Conservation (phyloP, 1,284 basidiomycete species). For the Sphagnurus paluster region DNA sequence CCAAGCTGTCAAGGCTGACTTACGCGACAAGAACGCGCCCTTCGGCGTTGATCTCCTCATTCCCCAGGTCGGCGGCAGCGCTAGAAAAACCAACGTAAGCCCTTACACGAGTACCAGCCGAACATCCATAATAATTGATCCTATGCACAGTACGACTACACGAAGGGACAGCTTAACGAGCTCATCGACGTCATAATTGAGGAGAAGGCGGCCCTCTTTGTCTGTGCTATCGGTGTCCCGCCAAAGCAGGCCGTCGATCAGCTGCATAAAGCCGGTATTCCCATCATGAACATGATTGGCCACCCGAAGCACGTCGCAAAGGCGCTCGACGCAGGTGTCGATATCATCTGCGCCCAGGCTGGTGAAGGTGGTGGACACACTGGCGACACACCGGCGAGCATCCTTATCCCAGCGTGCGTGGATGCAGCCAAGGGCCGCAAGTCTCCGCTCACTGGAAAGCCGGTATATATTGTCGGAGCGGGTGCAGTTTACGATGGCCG, state of each 20-base stretch:
- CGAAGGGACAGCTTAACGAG: conserved; percentile 76
- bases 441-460: conserved; percentile 77
- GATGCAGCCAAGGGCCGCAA: conserved; percentile 74
- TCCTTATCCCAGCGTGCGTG: conserved; percentile 84
- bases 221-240: conserved; percentile 85
- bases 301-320: conserved; percentile 85
- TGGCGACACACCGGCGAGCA: conserved; percentile 68
- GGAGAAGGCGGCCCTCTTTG: conserved; percentile 80
- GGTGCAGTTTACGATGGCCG: conserved; percentile 87
- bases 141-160: conserved; percentile 67
- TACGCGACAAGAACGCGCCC: conserved; percentile 71
- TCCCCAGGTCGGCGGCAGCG: conserved; percentile 79
- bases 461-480: conserved; percentile 81
- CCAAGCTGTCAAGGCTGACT: conserved; percentile 65
- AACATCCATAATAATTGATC: neutral
- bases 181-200: conserved; percentile 87
- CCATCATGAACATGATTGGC: conserved; percentile 92
- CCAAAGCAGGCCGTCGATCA: conserved; percentile 75
- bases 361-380: conserved; percentile 88
- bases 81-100: conserved; percentile 82
- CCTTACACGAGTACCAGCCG: neutral
- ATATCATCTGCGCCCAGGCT: conserved; percentile 88
- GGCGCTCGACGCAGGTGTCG: conserved; percentile 78
- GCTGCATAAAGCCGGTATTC: conserved; percentile 79
- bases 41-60: conserved; percentile 88